Evolutionary conservation across 139 green algal genomes (phyloP).

Genomic region (Asterochloris sp.): DNA sequence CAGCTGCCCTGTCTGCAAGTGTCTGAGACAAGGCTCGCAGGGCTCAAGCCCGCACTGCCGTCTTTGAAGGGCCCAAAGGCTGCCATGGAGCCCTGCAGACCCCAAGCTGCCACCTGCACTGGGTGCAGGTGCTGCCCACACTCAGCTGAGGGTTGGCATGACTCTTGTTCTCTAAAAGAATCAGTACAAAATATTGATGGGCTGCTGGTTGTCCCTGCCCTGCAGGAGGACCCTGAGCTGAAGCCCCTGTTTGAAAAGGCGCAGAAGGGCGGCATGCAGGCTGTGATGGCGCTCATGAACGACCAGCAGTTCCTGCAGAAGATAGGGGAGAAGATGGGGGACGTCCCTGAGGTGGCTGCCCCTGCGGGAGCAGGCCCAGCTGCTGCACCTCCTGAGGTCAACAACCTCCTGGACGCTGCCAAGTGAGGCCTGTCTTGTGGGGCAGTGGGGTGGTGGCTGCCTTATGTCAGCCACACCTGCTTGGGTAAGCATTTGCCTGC

Average conservation of each 20-base stretch:
- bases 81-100: no score
- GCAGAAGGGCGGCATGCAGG: conserved; percentile 65
- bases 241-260: conserved; percentile 75
- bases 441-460: not conserved
- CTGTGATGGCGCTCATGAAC: conserved; percentile 64
- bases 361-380: conserved; percentile 22
- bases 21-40: no score
- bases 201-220: conserved; percentile 25
- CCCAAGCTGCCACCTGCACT: no score
- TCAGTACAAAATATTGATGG: no score
- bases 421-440: conserved; percentile 42
- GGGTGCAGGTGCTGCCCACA: no score
- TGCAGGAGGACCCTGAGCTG: conserved; percentile 69
- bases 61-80: no score
- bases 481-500: not conserved
- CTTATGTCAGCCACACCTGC: not conserved
- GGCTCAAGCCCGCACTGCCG: no score
- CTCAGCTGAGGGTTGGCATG: no score
- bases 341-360: conserved; percentile 22
- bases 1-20: no score
- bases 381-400: conserved; percentile 47
- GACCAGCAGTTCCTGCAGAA: conserved; percentile 62
- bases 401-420: conserved; percentile 76
- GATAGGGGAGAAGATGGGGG: conserved; percentile 63
- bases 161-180: no score